phyloP scores from a whole-genome alignment of 2,329 filamentous ascomycete species.

The Scleromitrula shiraiana region DNA sequence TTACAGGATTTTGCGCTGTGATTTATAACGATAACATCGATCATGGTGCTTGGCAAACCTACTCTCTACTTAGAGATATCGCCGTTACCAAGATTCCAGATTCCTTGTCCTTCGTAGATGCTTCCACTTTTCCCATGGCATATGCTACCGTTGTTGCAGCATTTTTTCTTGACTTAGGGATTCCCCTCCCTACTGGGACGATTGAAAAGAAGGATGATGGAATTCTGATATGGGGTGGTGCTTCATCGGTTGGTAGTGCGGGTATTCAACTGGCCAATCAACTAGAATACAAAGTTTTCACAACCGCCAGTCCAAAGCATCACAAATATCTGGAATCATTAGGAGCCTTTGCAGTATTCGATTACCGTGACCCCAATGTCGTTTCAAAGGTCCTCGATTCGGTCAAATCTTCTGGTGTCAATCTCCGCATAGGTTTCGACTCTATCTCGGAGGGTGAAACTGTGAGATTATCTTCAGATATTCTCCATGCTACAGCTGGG shows the following conservation, averaged over 20 bases:
- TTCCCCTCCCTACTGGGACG: constrained; percentile 9
- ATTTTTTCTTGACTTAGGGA: constrained; percentile 8
- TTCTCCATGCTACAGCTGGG: constrained; percentile 4
- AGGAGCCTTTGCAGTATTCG: constrained; percentile 36
- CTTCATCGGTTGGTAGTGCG: constrained; percentile 19
- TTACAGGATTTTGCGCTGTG: constrained; percentile 37
- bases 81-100: constrained; percentile 28
- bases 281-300: constrained; percentile 35
- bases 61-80: constrained; percentile 36
- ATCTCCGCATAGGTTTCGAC: constrained; percentile 12
- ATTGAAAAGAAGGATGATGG: constrained; percentile 14
- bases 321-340: constrained; percentile 31
- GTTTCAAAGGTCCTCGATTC: constrained; percentile 9
- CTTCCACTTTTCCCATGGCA: constrained; percentile 24
- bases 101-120: constrained; percentile 23
- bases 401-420: constrained; percentile 4
- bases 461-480: constrained; percentile 1
- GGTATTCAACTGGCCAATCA: constrained; percentile 37
- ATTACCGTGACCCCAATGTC: constrained; percentile 28
- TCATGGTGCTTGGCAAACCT: constrained; percentile 35
- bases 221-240: constrained; percentile 29
- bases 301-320: constrained; percentile 28
- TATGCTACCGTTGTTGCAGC: constrained; percentile 14
- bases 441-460: constrained; percentile 7
- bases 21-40: constrained; percentile 32